phyloP scores from a whole-genome alignment of 352 stramenopile genomes.

The Phytopythium kandeliae region DNA sequence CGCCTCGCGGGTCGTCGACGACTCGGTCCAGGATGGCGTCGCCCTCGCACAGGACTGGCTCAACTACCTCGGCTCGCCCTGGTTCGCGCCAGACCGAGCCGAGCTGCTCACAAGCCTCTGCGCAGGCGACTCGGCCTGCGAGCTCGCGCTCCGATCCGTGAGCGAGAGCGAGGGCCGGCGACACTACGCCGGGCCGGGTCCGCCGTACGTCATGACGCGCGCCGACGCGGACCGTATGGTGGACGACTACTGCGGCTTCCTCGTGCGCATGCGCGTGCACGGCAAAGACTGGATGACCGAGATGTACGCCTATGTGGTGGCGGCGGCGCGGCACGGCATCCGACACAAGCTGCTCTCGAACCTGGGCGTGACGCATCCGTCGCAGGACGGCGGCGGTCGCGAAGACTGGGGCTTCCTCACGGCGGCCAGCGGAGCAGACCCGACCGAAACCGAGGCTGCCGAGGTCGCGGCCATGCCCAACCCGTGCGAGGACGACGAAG shows the following conservation, averaged over 20 bases:
- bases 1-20: slow-evolving; percentile 22
- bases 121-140: slow-evolving; percentile 5
- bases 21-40: slow-evolving; percentile 31
- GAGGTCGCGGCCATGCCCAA: slow-evolving; percentile 21
- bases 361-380: slow-evolving; percentile 37
- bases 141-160: slow-evolving; percentile 25
- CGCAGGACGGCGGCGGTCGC: slow-evolving; percentile 11
- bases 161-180: slow-evolving; percentile 25
- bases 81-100: slow-evolving; percentile 28
- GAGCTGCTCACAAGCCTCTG: slow-evolving; percentile 18
- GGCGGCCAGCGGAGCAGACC: background rate
- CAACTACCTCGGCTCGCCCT: slow-evolving; percentile 32
- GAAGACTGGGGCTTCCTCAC: slow-evolving; percentile 52
- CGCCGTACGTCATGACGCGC: slow-evolving; percentile 57
- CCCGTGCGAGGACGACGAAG: slow-evolving; percentile 23
- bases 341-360: slow-evolving; percentile 47
- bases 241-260: slow-evolving; percentile 49
- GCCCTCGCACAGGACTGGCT: slow-evolving; percentile 47
- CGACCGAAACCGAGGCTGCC: background rate
- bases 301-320: slow-evolving; percentile 48
- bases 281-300: slow-evolving; percentile 43
- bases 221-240: slow-evolving; percentile 36
- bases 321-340: slow-evolving; percentile 45
- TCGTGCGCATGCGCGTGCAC: slow-evolving; percentile 31
- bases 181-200: slow-evolving; percentile 38